Conservation (phyloP, 129 eudicot species). For the Pittosporum tobira region DNA sequence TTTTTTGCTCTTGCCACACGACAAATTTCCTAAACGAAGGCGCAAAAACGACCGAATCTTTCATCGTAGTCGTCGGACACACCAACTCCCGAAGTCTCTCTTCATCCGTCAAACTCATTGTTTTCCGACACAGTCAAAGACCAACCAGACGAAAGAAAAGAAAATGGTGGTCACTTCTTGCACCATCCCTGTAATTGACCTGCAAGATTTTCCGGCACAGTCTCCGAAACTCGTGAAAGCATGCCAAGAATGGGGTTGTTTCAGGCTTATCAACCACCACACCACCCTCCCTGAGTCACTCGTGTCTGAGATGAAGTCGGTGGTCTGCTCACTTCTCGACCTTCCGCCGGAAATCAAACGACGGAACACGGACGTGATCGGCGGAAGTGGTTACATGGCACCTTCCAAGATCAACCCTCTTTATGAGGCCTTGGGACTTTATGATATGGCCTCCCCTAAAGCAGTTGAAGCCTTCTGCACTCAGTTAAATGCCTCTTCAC, state of each 20-base stretch:
- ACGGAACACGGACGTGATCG: constrained; percentile 42
- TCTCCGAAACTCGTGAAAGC: constrained; percentile 32
- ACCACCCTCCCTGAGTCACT: constrained; percentile 29
- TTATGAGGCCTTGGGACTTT: constrained; percentile 69
- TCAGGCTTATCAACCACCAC: constrained; percentile 51
- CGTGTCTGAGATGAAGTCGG: constrained; percentile 61
- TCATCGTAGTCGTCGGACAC: not conserved
- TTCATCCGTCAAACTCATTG: too few relatives aligned
- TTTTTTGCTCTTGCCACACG: too few relatives aligned
- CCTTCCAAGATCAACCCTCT: constrained; percentile 46
- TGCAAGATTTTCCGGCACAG: constrained; percentile 40
- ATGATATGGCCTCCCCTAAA: constrained; percentile 32
- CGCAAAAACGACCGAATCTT: not conserved
- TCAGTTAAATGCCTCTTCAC: constrained; percentile 44
- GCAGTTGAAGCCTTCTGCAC: constrained; percentile 53
- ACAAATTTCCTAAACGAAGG: not conserved
- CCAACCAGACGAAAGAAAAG: too few relatives aligned
- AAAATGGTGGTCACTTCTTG: constrained; percentile 17
- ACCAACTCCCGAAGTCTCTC: too few relatives aligned
- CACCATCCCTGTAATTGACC: constrained; percentile 47
- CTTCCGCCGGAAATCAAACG: constrained; percentile 53
- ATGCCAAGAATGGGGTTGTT: constrained; percentile 74
- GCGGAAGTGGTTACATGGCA: constrained; percentile 72
- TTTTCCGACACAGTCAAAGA: not conserved
- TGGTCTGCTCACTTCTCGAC: constrained; percentile 45